Evolutionary conservation across 768 basidiomycete species (phyloP).

Genomic region (Clavulina sp.): DNA sequence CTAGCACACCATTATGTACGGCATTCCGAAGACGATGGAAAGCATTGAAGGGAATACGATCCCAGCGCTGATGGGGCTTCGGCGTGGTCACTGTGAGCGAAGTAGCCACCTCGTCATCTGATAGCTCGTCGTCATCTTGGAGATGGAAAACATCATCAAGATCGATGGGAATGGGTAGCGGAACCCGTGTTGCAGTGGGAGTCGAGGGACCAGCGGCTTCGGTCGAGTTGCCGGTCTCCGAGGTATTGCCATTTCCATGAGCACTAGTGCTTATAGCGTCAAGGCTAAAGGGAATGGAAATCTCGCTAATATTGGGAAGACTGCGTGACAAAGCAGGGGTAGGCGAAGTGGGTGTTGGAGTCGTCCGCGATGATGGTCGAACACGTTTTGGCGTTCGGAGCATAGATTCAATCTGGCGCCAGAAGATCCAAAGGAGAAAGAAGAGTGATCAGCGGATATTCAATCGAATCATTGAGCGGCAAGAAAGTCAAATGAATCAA

Average conservation of each 20-base stretch:
- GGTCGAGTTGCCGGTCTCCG: neutral
- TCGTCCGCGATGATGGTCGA: neutral
- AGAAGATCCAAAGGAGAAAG: no score
- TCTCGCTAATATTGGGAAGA: constrained; percentile 1
- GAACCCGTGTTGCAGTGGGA: neutral
- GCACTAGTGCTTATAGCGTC: no score
- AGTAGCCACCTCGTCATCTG: constrained; percentile 4
- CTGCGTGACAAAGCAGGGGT: neutral
- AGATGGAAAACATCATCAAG: constrained; percentile 10
- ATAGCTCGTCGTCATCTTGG: constrained; percentile 1
- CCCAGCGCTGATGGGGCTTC: constrained; percentile 1
- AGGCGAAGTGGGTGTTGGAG: neutral
- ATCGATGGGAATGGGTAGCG: constrained; percentile 4
- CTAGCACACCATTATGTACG: neutral
- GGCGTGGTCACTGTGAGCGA: neutral
- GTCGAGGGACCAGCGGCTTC: neutral
- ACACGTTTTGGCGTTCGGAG: no score
- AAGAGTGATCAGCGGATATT: no score
- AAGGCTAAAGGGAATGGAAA: neutral
- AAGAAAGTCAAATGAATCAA: no score
- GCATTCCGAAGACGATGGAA: constrained; percentile 1
- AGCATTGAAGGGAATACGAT: constrained; percentile 9
- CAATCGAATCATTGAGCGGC: no score
- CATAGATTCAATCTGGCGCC: no score
- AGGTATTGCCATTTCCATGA: neutral